Evolutionary conservation across 2,329 filamentous ascomycete species (phyloP), one percentile per base, ranked within the genome.

Genomic region (Lasiodiplodia sp.): DNA sequence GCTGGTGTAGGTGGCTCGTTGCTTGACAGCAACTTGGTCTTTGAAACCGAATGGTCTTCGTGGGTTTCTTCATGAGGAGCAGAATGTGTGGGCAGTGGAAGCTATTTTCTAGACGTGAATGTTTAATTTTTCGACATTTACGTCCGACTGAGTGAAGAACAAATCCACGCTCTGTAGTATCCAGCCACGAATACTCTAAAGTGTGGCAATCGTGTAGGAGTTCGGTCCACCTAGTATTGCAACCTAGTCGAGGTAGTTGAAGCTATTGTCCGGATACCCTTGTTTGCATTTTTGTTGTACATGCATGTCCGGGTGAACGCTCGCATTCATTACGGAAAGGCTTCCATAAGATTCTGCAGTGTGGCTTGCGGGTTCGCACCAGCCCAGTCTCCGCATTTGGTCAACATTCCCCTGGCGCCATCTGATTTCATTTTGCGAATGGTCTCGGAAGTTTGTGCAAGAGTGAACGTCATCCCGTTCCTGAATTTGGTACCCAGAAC

Each of bases 401-500:
- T 73, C n/a, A 78, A 40, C 23, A 77, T 64, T 3, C 75, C 75
- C 58, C 65, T 72, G 31, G 72, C 74, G 1, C 76, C 76, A n/a
- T 65, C 56, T 37, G 73, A 67, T 38, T 69, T 70, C 51, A 77
- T 56, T 3, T 66, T 37, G 5, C 72, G 10, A 4, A 75, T 67
- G 28, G 6, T 14, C 28, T 64, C 28, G 2, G n/a, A 10, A 38
- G 47, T n/a, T n/a, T 64, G 60, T 12, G 28, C 21, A 8, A 56
- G 63, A 11, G 76, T 73, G 47, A 74, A 70, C 62, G 72, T 70
- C 3, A 78, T 65, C 1, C 73, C 75, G 10, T 72, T 34, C 62
- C 73, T 74, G 69, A 75, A 76, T 55, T 79, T 79, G 23, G 71
- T n/a, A 0, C 76, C 77, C 2, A 75, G 47, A 8, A 75, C 72